phyloP scores from a whole-genome alignment of 1,284 basidiomycete species.

The Boletus sp. region DNA sequence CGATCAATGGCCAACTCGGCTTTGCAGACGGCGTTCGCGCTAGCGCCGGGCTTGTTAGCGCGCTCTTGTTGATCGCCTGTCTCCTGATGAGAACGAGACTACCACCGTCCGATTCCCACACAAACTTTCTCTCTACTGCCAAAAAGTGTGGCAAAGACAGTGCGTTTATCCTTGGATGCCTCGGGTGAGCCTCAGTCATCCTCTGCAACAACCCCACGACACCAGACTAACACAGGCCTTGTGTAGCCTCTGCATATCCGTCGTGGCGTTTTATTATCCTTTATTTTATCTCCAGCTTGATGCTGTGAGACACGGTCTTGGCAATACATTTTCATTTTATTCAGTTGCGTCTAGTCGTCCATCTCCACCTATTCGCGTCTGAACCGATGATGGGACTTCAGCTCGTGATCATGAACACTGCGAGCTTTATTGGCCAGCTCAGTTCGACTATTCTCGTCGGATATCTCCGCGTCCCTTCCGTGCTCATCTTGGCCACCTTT shows the following conservation, averaged over 20 bases:
- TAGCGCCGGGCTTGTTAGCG: slow-evolving; percentile 39
- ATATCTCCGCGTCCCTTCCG: slow-evolving; percentile 25
- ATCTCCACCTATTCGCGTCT: background rate
- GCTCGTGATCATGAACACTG: slow-evolving; percentile 40
- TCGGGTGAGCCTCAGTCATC: slow-evolving; percentile 24
- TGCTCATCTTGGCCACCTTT: slow-evolving; percentile 31
- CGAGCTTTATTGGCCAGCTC: slow-evolving; percentile 39
- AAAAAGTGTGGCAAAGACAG: slow-evolving; percentile 31
- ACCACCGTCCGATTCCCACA: slow-evolving; percentile 19
- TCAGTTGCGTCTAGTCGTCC: slow-evolving; percentile 39
- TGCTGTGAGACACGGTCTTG: slow-evolving; percentile 28
- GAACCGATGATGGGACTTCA: slow-evolving; percentile 9
- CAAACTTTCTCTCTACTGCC: slow-evolving; percentile 25
- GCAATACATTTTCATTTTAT: slow-evolving; percentile 37
- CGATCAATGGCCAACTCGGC: slow-evolving; percentile 38
- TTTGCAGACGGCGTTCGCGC: slow-evolving; percentile 38
- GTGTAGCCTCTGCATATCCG: slow-evolving; percentile 25
- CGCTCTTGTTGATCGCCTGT: slow-evolving; percentile 35
- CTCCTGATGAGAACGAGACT: slow-evolving; percentile 38
- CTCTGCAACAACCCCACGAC: background rate
- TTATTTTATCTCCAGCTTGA: slow-evolving; percentile 40
- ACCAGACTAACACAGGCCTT: background rate
- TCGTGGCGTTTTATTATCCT: slow-evolving; percentile 37
- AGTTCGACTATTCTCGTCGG: slow-evolving; percentile 30
- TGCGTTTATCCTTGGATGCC: slow-evolving; percentile 32